Conservation (phyloP, 2,329 filamentous ascomycete genomes). For the Penicillium sp. region DNA sequence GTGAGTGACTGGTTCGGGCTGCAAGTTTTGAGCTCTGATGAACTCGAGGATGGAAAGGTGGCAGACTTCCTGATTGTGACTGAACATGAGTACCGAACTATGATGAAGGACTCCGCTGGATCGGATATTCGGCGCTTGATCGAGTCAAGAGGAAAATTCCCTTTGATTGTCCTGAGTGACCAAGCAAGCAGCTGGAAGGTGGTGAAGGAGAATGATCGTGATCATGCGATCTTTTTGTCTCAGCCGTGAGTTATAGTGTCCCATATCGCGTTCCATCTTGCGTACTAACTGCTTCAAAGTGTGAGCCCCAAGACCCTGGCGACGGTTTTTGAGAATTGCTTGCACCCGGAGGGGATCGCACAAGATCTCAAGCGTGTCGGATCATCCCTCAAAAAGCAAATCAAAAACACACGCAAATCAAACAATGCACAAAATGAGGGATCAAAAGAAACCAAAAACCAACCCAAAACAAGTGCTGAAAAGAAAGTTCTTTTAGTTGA, state of each 20-base stretch:
- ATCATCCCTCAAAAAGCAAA: background rate
- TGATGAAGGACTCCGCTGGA: background rate
- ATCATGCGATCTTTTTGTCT: conserved; percentile 20
- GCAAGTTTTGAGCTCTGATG: conserved; percentile 11
- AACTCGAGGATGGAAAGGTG: conserved; percentile 2
- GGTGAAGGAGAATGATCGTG: conserved; percentile 13
- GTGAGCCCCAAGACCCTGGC: conserved; percentile 24
- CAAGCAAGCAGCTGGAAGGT: conserved; percentile 18
- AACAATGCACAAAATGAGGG: background rate
- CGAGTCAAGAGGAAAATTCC: conserved; percentile 7
- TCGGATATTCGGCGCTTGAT: conserved; percentile 10
- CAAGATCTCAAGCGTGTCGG: background rate
- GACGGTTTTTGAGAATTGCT: conserved; percentile 16
- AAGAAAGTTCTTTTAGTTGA: conserved; percentile 37
- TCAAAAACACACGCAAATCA: background rate
- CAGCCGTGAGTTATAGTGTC: conserved; percentile 19
- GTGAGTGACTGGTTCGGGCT: conserved; percentile 20
- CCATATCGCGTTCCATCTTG: no score
- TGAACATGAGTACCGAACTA: conserved; percentile 19
- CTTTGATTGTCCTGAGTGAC: conserved; percentile 20
- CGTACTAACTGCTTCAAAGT: background rate
- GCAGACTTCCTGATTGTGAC: conserved; percentile 22
- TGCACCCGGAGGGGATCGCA: conserved; percentile 2
- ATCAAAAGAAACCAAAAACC: background rate
- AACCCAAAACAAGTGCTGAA: background rate